Evolutionary conservation across 768 basidiomycete genomes (phyloP), one percentile per base, ranked within the genome.

Genomic region (Pleurotus salmoneostramineus): DNA sequence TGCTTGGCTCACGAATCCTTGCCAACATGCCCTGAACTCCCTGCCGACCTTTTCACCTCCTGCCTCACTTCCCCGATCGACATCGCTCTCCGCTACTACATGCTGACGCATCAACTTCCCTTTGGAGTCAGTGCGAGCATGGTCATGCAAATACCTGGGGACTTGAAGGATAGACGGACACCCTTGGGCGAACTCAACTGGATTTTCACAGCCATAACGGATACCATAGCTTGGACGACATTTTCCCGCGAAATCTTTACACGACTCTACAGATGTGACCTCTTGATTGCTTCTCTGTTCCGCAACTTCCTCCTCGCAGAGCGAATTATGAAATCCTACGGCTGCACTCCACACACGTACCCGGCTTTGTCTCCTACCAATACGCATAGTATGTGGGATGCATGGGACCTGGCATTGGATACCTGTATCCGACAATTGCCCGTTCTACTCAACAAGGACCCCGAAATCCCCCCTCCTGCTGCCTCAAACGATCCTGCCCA

Each of bases 121-220:
- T 87, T 84, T 63, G 85, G 87, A 58, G 83, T 91, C 65, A 88
- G 87, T 6, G 80, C 88, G 32, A 94, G 98, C 66, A 91, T 94
- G 90, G 88, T 95, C 35, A 85, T 91, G 81, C 91, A 95, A 69
- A 83, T 99, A 10, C 97, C 97, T 0, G 97, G 97, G 6, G 95
- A 98, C 68, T 82, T 98, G 59, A 97, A 96, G 72, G 97, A 99
- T 67, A 83, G 97, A 15, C 84, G 95, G 27, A 98, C 97, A 0
- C 95, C 97, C 1, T 77, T 99, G 0, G 97, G 97, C 51, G 97
- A 99, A 73, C 83, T 99, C n/a, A 97, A 96, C 69, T 99, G 97
- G 97, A 98, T 98, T 61, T 98, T 98, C 74, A 98, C 95, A 1
- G 94, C 96, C 35, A 92, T 99, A 57, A 98, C 97, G 12, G 97